Evolutionary conservation across 257 asterid genomes (phyloP), one percentile per base, ranked within the genome.

Genomic region (Penstemon eatonii): DNA sequence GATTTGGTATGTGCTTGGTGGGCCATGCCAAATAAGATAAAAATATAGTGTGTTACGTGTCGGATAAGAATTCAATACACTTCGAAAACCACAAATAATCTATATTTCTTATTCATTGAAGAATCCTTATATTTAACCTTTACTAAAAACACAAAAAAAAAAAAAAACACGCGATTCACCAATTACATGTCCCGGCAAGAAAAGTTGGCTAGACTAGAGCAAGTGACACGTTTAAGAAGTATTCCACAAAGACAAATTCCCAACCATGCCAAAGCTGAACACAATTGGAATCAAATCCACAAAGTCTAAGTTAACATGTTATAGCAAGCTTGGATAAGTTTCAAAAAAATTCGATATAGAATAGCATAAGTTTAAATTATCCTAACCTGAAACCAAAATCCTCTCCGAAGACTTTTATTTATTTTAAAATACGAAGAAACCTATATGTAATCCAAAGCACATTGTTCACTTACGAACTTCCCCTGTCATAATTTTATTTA

Each of bases 151-250:
- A 5, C 10, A 54, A 54, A 54, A 4, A 15, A 15, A 4, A 15
- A 15, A 15, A 15, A 1, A 25, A 25, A 25, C 33, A 25, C 33
- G 2, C 2, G 33, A 25, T 25, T 25, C 2, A 2, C 33, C 44
- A 8, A 3, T 7, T 42, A 11, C 46, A 67, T 13, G 46, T 56
- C 52, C 13, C 44, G 10, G 40, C 61, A 59, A 59, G 59, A 47
- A 61, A 72, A 42, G 39, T 36, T 57, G 60, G 44, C 65, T 49
- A 37, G 43, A 68, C 49, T 58, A 66, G 60, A 3, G 36, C 49
- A 56, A 66, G 55, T 46, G 41, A 51, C 44, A 6, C 10, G 45
- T 56, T 38, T 4, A 25, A 9, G 38, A 44, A 68, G 56, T 50
- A 41, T 40, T 43, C 55, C 44, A 13, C 45, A 18, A 10, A 36